phyloP scores from a whole-genome alignment of 129 eudicot genomes.

The Flaveria ramosissima region DNA sequence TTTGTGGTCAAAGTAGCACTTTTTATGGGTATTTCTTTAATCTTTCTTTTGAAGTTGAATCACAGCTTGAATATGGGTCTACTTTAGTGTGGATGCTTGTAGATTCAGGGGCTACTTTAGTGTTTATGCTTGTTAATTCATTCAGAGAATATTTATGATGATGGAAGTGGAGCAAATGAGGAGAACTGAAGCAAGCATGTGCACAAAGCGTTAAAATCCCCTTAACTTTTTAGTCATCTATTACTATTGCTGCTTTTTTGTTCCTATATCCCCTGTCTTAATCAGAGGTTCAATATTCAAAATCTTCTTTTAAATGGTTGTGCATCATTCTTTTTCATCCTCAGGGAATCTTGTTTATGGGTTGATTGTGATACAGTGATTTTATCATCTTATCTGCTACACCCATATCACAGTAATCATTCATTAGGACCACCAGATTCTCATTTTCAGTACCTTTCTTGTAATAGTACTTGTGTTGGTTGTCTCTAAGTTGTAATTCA shows the following conservation, averaged over 20 bases:
- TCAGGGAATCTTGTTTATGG: constrained; percentile 30
- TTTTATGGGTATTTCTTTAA: constrained; percentile 28
- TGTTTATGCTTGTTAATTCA: constrained; percentile 30
- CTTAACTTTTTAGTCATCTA: constrained; percentile 4
- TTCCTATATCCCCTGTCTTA: constrained; percentile 18
- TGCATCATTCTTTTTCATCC: constrained; percentile 22
- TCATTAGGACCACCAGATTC: constrained; percentile 40
- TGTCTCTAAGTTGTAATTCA: constrained; percentile 13
- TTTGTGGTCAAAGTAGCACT: constrained; percentile 14
- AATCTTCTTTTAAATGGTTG: constrained; percentile 16
- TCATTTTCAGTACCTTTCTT: constrained; percentile 36
- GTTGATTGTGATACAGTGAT: constrained; percentile 21
- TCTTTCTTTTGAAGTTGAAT: constrained; percentile 30
- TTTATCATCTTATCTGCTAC: constrained; percentile 32
- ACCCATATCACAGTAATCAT: constrained; percentile 21
- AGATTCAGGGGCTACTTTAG: constrained; percentile 28
- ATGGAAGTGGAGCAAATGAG: constrained; percentile 20
- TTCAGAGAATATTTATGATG: constrained; percentile 2
- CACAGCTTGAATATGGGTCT: constrained; percentile 32
- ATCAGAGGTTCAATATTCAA: constrained; percentile 34
- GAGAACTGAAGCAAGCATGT: constrained; percentile 32
- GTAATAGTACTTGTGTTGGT: constrained; percentile 8
- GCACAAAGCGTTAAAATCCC: constrained; percentile 26
- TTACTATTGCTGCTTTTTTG: constrained; percentile 21
- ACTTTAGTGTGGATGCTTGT: constrained; percentile 27